Evolutionary conservation across 257 asterid species (phyloP).

Genomic region (Solanum virginianum): DNA sequence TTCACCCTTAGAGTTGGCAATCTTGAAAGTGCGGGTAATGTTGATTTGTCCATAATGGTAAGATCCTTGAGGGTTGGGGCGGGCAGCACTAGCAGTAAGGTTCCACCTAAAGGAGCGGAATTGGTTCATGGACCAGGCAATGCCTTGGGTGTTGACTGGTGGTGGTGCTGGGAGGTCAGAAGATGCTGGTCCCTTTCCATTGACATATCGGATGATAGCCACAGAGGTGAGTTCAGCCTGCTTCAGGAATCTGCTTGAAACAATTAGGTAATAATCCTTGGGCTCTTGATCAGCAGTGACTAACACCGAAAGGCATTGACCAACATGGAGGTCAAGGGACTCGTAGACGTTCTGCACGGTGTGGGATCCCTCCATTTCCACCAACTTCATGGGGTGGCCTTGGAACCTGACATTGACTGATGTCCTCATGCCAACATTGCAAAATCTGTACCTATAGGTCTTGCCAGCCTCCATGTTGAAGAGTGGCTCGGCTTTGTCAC

Average conservation of each 20-base stretch:
- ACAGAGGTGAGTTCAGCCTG: background rate
- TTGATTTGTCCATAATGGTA: constrained; percentile 2
- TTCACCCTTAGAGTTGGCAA: background rate
- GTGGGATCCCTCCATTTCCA: constrained; percentile 3
- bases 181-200: background rate
- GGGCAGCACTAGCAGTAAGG: constrained; percentile 8
- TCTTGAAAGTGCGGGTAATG: constrained; percentile 3
- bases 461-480: background rate
- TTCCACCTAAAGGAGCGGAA: constrained; percentile 1
- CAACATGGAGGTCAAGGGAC: constrained; percentile 4
- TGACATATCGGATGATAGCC: background rate
- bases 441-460: constrained; percentile 1
- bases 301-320: constrained; percentile 2
- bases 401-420: background rate
- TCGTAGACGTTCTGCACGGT: background rate
- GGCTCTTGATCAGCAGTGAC: constrained; percentile 5
- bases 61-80: constrained; percentile 6
- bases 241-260: background rate
- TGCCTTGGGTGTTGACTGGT: background rate
- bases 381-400: constrained; percentile 2
- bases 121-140: constrained; percentile 8
- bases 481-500: background rate
- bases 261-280: constrained; percentile 3
- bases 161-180: constrained; percentile 6
- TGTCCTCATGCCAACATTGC: constrained; percentile 1